These are phyloP conservation scores for Amanita fuliginea DNA, from an alignment of 768 basidiomycete species.

Conservation along the genomic window DNA sequence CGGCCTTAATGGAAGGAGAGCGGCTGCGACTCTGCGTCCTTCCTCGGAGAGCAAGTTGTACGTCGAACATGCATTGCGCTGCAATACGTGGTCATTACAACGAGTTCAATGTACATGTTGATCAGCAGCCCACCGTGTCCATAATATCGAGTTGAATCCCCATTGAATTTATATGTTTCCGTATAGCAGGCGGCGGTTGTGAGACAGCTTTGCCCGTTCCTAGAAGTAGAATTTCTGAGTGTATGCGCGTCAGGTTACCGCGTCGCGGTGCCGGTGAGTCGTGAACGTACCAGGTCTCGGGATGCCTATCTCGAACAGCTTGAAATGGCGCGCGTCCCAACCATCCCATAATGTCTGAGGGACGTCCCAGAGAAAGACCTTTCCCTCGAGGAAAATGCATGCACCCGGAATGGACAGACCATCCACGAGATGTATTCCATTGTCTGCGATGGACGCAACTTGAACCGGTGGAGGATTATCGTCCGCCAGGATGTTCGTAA, in stretches of 20 bases:
- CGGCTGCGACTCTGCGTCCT: slow-evolving; percentile 86
- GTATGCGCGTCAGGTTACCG: not conserved
- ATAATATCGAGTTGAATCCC: slow-evolving; percentile 88
- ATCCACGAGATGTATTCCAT: slow-evolving; percentile 64
- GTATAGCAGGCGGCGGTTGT: slow-evolving; percentile 57
- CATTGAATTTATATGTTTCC: slow-evolving; percentile 54
- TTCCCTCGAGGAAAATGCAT: slow-evolving; percentile 77
- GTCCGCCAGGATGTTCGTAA: slow-evolving; percentile 68
- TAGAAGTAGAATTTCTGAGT: slow-evolving; percentile 75
- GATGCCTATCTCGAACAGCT: slow-evolving; percentile 69
- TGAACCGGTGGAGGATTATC: slow-evolving; percentile 61
- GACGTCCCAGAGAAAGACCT: slow-evolving; percentile 87
- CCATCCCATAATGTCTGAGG: slow-evolving; percentile 49
- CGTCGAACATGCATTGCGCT: slow-evolving; percentile 92
- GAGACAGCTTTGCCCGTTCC: slow-evolving; percentile 73
- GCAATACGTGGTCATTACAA: not conserved
- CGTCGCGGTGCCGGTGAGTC: too few relatives aligned
- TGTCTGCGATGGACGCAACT: slow-evolving; percentile 50
- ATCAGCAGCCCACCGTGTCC: slow-evolving; percentile 52
- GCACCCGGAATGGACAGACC: slow-evolving; percentile 70
- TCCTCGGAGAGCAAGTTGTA: slow-evolving; percentile 93
- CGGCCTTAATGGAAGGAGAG: slow-evolving; percentile 60
- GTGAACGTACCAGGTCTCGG: slow-evolving; percentile 70
- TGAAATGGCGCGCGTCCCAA: slow-evolving; percentile 68
- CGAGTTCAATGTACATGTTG: not conserved